Evolutionary conservation across 139 green algal species (phyloP).

Genomic region (Chlorella sp.): DNA sequence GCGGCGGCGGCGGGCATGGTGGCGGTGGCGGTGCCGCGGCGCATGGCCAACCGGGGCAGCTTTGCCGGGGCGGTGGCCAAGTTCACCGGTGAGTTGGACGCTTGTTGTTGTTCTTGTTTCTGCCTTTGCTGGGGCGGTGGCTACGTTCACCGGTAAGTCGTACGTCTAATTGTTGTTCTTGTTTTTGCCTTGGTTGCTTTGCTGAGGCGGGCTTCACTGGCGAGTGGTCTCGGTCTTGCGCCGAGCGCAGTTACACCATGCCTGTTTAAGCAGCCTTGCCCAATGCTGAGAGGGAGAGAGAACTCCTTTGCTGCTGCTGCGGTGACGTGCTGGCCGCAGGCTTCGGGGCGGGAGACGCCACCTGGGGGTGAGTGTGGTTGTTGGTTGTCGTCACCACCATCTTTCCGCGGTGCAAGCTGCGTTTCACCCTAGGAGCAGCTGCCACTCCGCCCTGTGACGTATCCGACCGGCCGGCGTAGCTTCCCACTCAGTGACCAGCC

Average conservation of each 20-base stretch:
- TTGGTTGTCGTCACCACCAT: too few relatives aligned
- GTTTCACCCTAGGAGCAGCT: too few relatives aligned
- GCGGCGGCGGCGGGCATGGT: slow-evolving; percentile 1
- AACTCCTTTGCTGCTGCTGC: too few relatives aligned
- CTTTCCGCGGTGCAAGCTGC: too few relatives aligned
- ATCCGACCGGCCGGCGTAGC: too few relatives aligned
- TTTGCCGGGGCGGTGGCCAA: not conserved
- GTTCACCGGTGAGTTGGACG: not conserved
- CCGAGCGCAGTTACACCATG: too few relatives aligned
- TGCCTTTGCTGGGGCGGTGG: not conserved
- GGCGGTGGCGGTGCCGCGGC: slow-evolving; percentile 1
- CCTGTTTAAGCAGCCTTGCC: too few relatives aligned
- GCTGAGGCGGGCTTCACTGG: not conserved
- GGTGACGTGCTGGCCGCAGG: not conserved
- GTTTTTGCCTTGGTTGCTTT: not conserved
- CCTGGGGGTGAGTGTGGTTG: not conserved
- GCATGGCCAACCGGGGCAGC: not conserved
- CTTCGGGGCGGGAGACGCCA: not conserved
- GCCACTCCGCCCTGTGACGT: too few relatives aligned
- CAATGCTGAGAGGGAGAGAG: too few relatives aligned
- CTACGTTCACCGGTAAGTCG: not conserved
- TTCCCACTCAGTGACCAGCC: too few relatives aligned
- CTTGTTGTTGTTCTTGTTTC: not conserved
- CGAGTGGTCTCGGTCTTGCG: too few relatives aligned
- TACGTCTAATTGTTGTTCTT: not conserved